phyloP scores from a whole-genome alignment of 1,139 yeast genomes.

The Lodderomyces theae region DNA sequence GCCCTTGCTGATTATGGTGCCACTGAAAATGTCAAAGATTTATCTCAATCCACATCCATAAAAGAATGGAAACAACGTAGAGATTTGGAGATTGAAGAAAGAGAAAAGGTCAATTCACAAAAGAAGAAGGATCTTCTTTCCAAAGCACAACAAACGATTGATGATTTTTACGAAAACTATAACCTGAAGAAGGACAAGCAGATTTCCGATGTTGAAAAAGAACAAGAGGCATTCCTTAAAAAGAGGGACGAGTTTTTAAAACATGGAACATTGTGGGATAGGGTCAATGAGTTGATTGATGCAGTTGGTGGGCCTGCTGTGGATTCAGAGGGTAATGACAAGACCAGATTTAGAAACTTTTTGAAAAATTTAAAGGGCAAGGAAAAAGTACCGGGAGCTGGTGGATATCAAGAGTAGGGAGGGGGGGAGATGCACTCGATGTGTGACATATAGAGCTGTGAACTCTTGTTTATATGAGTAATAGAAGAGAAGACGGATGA shows the following conservation, averaged over 20 bases:
- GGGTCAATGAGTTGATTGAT: slow-evolving; percentile 53
- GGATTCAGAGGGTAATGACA: slow-evolving; percentile 37
- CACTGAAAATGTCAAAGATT: slow-evolving; percentile 14
- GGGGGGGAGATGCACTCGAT: not conserved
- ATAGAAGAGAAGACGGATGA: not conserved
- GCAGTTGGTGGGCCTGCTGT: slow-evolving; percentile 42
- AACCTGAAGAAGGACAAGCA: slow-evolving; percentile 78
- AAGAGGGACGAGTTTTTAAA: slow-evolving; percentile 79
- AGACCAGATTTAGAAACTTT: slow-evolving; percentile 68
- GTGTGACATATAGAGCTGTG: not conserved
- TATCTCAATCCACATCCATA: slow-evolving; percentile 55
- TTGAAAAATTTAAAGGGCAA: slow-evolving; percentile 66
- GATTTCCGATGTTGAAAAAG: slow-evolving; percentile 59
- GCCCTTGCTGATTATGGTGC: slow-evolving; percentile 7
- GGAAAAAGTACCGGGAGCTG: slow-evolving; percentile 66
- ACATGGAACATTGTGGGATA: slow-evolving; percentile 85
- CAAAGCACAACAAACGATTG: slow-evolving; percentile 84
- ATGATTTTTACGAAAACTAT: slow-evolving; percentile 92
- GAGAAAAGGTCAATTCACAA: slow-evolving; percentile 70
- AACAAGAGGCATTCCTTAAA: slow-evolving; percentile 69
- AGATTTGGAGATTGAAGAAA: slow-evolving; percentile 73
- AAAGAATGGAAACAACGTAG: slow-evolving; percentile 85
- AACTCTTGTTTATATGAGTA: not conserved
- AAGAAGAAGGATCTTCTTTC: slow-evolving; percentile 68
- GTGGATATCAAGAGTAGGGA: slow-evolving; percentile 24